Evolutionary conservation across 352 stramenopile species (phyloP).

Genomic region (Phytophthora cactorum): DNA sequence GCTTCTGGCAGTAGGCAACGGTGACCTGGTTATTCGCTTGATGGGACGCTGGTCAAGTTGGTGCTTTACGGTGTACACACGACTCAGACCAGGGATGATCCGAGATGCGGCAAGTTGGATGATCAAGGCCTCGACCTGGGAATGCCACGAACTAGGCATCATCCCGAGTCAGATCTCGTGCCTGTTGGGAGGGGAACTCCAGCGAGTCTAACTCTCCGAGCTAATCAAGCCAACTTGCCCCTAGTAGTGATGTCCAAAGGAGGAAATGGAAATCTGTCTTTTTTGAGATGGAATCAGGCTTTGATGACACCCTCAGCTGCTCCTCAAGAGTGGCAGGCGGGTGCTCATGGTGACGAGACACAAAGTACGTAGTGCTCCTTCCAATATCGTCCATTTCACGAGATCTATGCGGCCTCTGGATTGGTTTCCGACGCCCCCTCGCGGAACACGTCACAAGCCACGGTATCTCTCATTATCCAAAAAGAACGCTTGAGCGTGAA

Average conservation of each 20-base stretch:
- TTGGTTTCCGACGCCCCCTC: conserved; percentile 23
- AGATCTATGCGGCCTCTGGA: background rate
- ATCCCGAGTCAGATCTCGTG: background rate
- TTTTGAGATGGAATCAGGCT: background rate
- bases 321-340: conserved; percentile 25
- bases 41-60: background rate
- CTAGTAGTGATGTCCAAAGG: background rate
- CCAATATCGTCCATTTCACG: conserved; percentile 12
- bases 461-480: conserved; percentile 13
- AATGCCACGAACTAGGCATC: background rate
- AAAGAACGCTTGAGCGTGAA: conserved; percentile 3
- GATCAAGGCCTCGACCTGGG: conserved; percentile 5
- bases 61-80: background rate
- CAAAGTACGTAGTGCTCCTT: conserved; percentile 9
- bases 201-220: no score
- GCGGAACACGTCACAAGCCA: background rate
- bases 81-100: background rate
- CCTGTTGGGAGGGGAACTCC: background rate
- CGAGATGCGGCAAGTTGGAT: conserved; percentile 2
- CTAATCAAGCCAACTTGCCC: background rate
- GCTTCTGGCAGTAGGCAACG: background rate
- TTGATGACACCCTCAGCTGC: conserved; percentile 14
- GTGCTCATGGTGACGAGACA: conserved; percentile 27
- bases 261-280: background rate
- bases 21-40: background rate